phyloP scores from a whole-genome alignment of 176 grass and related monocot species.

The Avena insularis region DNA sequence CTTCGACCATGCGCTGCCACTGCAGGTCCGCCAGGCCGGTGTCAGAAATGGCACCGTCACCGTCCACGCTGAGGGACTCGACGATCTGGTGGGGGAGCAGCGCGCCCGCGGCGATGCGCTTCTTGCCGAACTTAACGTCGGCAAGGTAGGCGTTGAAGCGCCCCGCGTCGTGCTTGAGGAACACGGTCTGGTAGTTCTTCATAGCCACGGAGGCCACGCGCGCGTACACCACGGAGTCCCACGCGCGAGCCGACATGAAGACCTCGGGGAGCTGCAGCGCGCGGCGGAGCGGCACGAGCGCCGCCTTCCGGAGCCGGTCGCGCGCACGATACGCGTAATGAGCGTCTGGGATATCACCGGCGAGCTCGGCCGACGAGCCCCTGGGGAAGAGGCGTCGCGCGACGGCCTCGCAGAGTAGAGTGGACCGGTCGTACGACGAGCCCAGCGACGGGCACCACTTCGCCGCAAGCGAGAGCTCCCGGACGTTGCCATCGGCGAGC shows the following conservation, averaged over 20 bases:
- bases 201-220: constrained; percentile 80
- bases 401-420: constrained; percentile 78
- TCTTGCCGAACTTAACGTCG: constrained; percentile 54
- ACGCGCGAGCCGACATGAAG: constrained; percentile 60
- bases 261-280: constrained; percentile 73
- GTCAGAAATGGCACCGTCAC: neutral
- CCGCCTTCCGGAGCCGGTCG: constrained; percentile 55
- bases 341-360: constrained; percentile 41
- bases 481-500: constrained; percentile 30
- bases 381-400: constrained; percentile 68
- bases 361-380: constrained; percentile 45
- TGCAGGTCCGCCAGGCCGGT: constrained; percentile 61
- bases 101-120: constrained; percentile 66
- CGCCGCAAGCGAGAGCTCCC: constrained; percentile 50
- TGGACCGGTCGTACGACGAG: constrained; percentile 67
- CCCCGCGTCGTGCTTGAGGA: constrained; percentile 57
- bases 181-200: constrained; percentile 68
- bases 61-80: constrained; percentile 13
- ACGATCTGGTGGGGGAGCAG: constrained; percentile 75
- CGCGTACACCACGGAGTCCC: constrained; percentile 62
- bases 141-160: constrained; percentile 68
- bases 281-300: constrained; percentile 68
- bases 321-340: constrained; percentile 80
- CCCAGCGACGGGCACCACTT: constrained; percentile 76
- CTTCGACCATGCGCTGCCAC: constrained; percentile 74